Base-by-base conservation (phyloP, 371 early-diverging fungal species). In the Mortierella sp. region DNA sequence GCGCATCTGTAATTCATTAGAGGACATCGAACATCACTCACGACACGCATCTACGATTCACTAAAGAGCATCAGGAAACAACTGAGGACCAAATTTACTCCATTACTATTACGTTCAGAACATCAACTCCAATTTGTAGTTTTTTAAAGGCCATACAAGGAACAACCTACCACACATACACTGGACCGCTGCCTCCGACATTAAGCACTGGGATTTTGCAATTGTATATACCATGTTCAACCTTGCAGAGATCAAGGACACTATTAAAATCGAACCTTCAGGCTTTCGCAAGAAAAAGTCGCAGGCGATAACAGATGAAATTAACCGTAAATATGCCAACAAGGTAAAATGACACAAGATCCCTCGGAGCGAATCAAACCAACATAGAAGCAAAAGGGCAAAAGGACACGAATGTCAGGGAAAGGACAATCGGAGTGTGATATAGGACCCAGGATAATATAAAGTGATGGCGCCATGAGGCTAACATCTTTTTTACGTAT, bases 261-360 rank as follows among this genome's bases (percentile, higher is more conserved):
- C 92, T 22, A 91, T 98, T 47, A 93, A 94, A 72, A 91, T 97
- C 43, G 88, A 88, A 53, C 97, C 98, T 3, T 83, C 88, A 16
- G 92, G 95, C 57, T 95, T 96, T 70, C 84, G 87, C 60, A 93
- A 95, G 75, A 77, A 88, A 7, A 89, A 93, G 57, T 84, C 88
- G 22, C 86, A 89, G 24, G 97, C 98, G 6, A 88, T 98, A 33
- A 89, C 90, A n/a, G 95, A 96, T 71, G 96, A 94, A 67, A 84
- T 98, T 64, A 97, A 98, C 83, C 82, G 87, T 47, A 98, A 97
- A 83, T 98, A 94, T 81, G 90, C 97, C 70, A 97, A 97, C 88
- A 94, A 94, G 84, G 97, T 95, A 83, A 57, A 22, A 22, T 13
- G 40, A 4, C 1, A 16, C 15, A 45, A 15, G 16, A 45, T 45